A percentile compares a stretch with the other conserved stretches of the same genome.
Conservation (phyloP, 2,329 filamentous ascomycete genomes). For the Neonectria hederae region DNA sequence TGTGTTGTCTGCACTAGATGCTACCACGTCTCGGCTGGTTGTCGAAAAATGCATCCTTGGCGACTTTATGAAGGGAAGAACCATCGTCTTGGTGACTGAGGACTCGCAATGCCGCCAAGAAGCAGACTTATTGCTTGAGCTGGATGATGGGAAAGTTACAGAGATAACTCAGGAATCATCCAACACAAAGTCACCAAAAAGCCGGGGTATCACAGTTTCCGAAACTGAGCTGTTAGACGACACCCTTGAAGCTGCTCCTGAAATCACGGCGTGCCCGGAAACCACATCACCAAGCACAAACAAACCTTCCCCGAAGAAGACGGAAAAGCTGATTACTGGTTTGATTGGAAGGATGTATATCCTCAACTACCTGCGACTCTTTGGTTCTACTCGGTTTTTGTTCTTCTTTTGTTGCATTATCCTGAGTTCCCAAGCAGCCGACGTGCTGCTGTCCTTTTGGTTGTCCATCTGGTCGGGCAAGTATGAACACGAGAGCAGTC, state of each 20-base stretch:
- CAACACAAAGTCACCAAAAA: neutral
- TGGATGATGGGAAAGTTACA: neutral
- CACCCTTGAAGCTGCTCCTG: neutral
- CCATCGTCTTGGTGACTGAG: slow-evolving; percentile 2
- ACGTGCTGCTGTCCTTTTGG: slow-evolving; percentile 7
- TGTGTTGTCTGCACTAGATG: slow-evolving; percentile 78
- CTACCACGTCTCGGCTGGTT: slow-evolving; percentile 38
- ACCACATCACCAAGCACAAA: neutral
- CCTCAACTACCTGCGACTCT: slow-evolving; percentile 10
- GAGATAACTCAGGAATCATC: neutral
- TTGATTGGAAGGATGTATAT: slow-evolving; percentile 2
- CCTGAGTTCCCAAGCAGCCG: neutral
- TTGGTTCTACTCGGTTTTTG: neutral
- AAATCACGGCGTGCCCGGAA: neutral
- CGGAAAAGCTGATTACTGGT: slow-evolving; percentile 1
- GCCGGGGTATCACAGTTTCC: neutral
- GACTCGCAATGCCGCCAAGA: neutral
- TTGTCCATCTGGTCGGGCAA: slow-evolving; percentile 12
- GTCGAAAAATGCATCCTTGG: slow-evolving; percentile 13
- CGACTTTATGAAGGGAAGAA: slow-evolving; percentile 2
- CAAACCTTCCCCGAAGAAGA: neutral
- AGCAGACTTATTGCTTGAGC: slow-evolving; percentile 4
- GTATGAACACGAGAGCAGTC: neutral
- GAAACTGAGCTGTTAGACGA: neutral
- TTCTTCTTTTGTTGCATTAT: neutral